Evolutionary conservation across 768 basidiomycete genomes (phyloP).

Genomic region (Asterophora parasitica): DNA sequence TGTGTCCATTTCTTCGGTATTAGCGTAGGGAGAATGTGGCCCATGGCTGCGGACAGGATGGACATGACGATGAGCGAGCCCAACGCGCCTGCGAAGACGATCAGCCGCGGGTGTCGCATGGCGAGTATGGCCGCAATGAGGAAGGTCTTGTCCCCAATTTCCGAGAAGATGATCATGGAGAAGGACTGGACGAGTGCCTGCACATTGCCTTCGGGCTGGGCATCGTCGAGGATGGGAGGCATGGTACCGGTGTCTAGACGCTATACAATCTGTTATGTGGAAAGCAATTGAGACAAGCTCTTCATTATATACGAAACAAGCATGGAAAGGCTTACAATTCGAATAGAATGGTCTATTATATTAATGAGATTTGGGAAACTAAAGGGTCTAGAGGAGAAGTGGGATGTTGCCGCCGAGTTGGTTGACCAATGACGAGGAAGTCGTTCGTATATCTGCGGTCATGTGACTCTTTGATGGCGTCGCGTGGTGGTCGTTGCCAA

Average conservation of each 20-base stretch:
- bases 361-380: too few relatives aligned
- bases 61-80: constrained; percentile 90
- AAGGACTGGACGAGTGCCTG: constrained; percentile 75
- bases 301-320: too few relatives aligned
- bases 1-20: constrained; percentile 73
- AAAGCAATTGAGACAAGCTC: too few relatives aligned
- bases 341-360: too few relatives aligned
- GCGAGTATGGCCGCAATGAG: constrained; percentile 83
- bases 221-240: constrained; percentile 8
- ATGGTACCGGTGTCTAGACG: constrained; percentile 4
- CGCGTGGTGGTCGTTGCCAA: too few relatives aligned
- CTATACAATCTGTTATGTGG: too few relatives aligned
- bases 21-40: constrained; percentile 81
- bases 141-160: constrained; percentile 96
- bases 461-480: too few relatives aligned
- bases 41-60: constrained; percentile 88
- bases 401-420: too few relatives aligned
- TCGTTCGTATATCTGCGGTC: too few relatives aligned
- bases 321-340: too few relatives aligned
- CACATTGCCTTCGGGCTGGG: constrained; percentile 25
- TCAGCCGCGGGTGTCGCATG: constrained; percentile 82
- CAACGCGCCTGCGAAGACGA: constrained; percentile 89
- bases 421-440: too few relatives aligned
- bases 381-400: too few relatives aligned
- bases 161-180: constrained; percentile 87